A percentile compares a stretch with the other conserved stretches of the same genome.
phyloP scores from a whole-genome alignment of 768 basidiomycete species.

The Sarcomyxa edulis region DNA sequence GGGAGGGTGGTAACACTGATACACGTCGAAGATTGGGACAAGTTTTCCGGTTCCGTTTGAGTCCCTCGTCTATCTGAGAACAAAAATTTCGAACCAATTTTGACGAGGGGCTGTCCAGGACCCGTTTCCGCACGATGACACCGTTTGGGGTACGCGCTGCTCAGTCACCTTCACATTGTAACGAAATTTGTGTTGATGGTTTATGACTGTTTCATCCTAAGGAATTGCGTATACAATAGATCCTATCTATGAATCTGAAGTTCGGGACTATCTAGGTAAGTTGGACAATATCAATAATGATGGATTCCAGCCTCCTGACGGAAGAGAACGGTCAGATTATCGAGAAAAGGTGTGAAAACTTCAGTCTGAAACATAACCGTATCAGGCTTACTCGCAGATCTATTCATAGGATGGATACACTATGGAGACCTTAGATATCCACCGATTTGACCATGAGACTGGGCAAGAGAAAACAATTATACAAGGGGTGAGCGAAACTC shows the following conservation, averaged over 20 bases:
- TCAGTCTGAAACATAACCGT: no score
- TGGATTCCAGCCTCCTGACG: constrained; percentile 1
- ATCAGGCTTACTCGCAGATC: no score
- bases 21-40: constrained; percentile 84
- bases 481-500: constrained; percentile 36
- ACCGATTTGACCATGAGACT: constrained; percentile 43
- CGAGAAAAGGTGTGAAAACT: constrained; percentile 64
- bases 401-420: constrained; percentile 80
- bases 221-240: constrained; percentile 89
- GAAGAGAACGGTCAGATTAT: constrained; percentile 45
- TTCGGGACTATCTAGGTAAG: constrained; percentile 79
- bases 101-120: no score
- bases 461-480: constrained; percentile 53
- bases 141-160: constrained; percentile 70
- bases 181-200: not conserved
- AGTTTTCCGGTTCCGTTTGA: constrained; percentile 61
- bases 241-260: constrained; percentile 65
- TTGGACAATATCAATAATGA: not conserved
- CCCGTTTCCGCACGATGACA: constrained; percentile 64
- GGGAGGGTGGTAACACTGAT: constrained; percentile 89
- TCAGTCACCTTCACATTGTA: not conserved
- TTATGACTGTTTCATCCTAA: no score
- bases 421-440: constrained; percentile 70
- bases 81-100: no score
- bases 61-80: not conserved